Conservation (phyloP, 768 basidiomycete genomes). For the Suillus hirtellus region DNA sequence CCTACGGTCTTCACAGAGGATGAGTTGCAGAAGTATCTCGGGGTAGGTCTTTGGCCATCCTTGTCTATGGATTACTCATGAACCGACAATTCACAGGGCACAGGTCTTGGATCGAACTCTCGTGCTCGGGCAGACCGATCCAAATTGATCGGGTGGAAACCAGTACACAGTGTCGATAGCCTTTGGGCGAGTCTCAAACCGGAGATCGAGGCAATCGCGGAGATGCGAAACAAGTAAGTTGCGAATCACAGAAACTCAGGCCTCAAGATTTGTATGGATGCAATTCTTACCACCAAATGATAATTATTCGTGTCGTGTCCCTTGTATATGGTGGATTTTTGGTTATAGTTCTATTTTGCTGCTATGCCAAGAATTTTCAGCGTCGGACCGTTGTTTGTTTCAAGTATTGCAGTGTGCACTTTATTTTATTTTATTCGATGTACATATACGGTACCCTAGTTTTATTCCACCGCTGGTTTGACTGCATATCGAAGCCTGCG, state of each 20-base stretch:
- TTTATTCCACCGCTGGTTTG: too few species aligned
- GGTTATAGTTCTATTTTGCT: too few species aligned
- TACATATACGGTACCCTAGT: too few species aligned
- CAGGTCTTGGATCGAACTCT: constrained; percentile 20
- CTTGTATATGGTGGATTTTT: too few species aligned
- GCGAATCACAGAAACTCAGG: background rate
- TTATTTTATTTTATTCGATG: too few species aligned
- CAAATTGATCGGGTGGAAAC: constrained; percentile 25
- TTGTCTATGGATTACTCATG: background rate
- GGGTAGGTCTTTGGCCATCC: constrained; percentile 13
- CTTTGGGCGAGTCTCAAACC: constrained; percentile 20
- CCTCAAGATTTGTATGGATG: background rate
- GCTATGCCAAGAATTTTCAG: too few species aligned
- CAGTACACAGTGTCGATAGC: constrained; percentile 30
- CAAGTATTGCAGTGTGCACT: too few species aligned
- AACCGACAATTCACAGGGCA: constrained; percentile 14
- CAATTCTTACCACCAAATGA: background rate
- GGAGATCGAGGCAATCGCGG: constrained; percentile 23
- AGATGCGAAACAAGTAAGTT: constrained; percentile 10
- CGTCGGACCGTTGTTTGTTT: too few species aligned
- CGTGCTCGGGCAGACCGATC: constrained; percentile 23
- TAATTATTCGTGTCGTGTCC: background rate
- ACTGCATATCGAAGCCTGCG: too few species aligned
- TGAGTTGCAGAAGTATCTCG: constrained; percentile 20
- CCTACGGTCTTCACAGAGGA: constrained; percentile 44